phyloP scores from a whole-genome alignment of 352 stramenopile species.

The Peronospora farinosa region DNA sequence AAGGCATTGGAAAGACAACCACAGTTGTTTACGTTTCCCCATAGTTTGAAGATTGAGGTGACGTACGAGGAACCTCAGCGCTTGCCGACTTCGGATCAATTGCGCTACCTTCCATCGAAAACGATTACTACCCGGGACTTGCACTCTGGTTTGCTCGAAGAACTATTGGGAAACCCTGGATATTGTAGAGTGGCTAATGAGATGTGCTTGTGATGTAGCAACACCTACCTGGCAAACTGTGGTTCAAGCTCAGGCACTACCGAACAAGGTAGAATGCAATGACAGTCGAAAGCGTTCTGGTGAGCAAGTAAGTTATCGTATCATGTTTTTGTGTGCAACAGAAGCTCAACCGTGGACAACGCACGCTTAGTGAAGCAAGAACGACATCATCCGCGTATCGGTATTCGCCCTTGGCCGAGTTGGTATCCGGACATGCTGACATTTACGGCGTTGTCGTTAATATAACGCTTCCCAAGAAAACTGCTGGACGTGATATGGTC shows the following conservation, averaged over 20 bases:
- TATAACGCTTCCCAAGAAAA: slow-evolving; percentile 60
- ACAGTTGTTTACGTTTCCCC: slow-evolving; percentile 32
- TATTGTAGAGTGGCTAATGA: not conserved
- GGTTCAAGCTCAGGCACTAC: slow-evolving; percentile 3
- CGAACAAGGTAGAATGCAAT: slow-evolving; percentile 11
- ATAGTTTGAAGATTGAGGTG: slow-evolving; percentile 40
- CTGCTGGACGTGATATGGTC: slow-evolving; percentile 50
- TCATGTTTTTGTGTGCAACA: slow-evolving; percentile 3
- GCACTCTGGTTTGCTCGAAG: slow-evolving; percentile 17
- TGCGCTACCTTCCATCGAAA: slow-evolving; percentile 43
- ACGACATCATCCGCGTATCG: slow-evolving; percentile 35
- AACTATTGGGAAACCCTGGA: not conserved
- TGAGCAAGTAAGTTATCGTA: not conserved
- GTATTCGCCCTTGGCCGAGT: slow-evolving; percentile 51
- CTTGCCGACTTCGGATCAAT: slow-evolving; percentile 48
- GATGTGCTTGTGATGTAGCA: slow-evolving; percentile 4
- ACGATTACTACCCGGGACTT: slow-evolving; percentile 40
- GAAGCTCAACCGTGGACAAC: slow-evolving; percentile 36
- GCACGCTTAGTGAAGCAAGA: slow-evolving; percentile 33
- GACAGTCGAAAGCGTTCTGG: not conserved
- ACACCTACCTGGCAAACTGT: slow-evolving; percentile 3
- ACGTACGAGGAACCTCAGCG: slow-evolving; percentile 47
- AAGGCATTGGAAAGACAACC: slow-evolving; percentile 32
- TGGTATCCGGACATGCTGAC: slow-evolving; percentile 50
- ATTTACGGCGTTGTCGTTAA: slow-evolving; percentile 75